Percentiles rank a stretch among this genome's conserved stretches.
Conservation (phyloP, 139 green algal species). For the Monoraphidium neglectum region DNA sequence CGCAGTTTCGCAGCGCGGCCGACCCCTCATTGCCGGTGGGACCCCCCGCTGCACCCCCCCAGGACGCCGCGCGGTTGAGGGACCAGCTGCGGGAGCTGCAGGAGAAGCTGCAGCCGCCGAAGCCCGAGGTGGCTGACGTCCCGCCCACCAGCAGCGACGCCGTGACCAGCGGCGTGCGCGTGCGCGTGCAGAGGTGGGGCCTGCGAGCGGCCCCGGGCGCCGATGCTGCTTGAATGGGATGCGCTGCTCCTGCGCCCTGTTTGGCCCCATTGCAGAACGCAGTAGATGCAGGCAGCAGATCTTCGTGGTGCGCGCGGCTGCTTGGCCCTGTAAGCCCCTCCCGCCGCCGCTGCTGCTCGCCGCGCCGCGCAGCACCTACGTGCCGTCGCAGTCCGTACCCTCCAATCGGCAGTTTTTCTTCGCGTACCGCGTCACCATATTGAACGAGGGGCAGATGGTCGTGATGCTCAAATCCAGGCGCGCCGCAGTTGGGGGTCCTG, state of each 20-base stretch:
- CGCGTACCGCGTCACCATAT: slow-evolving; percentile 60
- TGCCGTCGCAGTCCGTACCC: slow-evolving; percentile 48
- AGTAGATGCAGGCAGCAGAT: no score
- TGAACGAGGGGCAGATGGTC: slow-evolving; percentile 14
- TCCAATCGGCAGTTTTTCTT: slow-evolving; percentile 55
- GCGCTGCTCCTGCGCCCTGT: no score
- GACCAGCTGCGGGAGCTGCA: slow-evolving; percentile 40
- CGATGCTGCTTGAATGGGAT: no score
- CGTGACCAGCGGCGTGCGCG: slow-evolving; percentile 47
- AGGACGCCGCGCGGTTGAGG: slow-evolving; percentile 37
- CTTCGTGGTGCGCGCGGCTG: no score
- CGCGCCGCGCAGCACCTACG: slow-evolving; percentile 40
- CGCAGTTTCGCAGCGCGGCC: no score
- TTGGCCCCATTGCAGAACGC: no score
- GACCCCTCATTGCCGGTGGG: no score
- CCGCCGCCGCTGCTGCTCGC: background rate
- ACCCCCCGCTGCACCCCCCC: no score
- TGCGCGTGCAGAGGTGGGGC: slow-evolving; percentile 48
- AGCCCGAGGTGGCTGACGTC: slow-evolving; percentile 21
- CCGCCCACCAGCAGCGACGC: slow-evolving; percentile 33
- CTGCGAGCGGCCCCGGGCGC: no score
- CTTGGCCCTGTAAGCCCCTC: no score
- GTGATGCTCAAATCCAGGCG: slow-evolving; percentile 23
- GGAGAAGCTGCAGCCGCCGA: slow-evolving; percentile 18
- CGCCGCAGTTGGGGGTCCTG: no score